A percentile compares a stretch with the other conserved stretches of the same genome.
phyloP scores from a whole-genome alignment of 441 rosid species.

The Breynia disticha region DNA sequence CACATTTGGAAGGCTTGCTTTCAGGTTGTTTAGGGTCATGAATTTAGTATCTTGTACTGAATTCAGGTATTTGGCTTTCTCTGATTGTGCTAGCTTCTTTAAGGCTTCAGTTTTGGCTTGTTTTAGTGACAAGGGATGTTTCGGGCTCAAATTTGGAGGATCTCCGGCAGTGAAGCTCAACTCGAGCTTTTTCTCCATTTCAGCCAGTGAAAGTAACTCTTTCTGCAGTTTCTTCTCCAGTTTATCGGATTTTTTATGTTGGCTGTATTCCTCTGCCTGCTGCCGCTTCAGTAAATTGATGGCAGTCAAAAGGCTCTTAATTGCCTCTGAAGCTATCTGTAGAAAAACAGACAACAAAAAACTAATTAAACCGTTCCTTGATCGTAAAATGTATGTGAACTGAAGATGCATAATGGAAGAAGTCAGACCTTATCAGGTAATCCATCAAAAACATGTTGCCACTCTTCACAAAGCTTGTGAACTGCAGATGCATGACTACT shows the following conservation, averaged over 20 bases:
- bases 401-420: too few relatives aligned
- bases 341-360: not conserved
- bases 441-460: slow-evolving; percentile 58
- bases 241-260: slow-evolving; percentile 47
- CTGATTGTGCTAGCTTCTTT: slow-evolving; percentile 42
- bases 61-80: slow-evolving; percentile 43
- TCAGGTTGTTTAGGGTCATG: slow-evolving; percentile 63
- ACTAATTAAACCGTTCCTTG: not conserved
- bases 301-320: slow-evolving; percentile 55
- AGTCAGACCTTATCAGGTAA: slow-evolving; percentile 68
- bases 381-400: too few relatives aligned
- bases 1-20: slow-evolving; percentile 64
- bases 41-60: slow-evolving; percentile 44
- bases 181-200: slow-evolving; percentile 55
- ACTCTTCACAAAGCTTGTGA: slow-evolving; percentile 57
- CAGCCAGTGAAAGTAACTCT: slow-evolving; percentile 47
- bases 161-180: slow-evolving; percentile 33
- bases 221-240: slow-evolving; percentile 73
- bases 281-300: slow-evolving; percentile 49
- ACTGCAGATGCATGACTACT: slow-evolving; percentile 39
- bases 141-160: slow-evolving; percentile 41
- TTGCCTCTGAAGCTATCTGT: slow-evolving; percentile 68
- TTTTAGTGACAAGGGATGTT: slow-evolving; percentile 60
- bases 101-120: slow-evolving; percentile 55
- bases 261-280: slow-evolving; percentile 52